phyloP scores from a whole-genome alignment of 345 rosid species.

The Hibiscus tridactylites region DNA sequence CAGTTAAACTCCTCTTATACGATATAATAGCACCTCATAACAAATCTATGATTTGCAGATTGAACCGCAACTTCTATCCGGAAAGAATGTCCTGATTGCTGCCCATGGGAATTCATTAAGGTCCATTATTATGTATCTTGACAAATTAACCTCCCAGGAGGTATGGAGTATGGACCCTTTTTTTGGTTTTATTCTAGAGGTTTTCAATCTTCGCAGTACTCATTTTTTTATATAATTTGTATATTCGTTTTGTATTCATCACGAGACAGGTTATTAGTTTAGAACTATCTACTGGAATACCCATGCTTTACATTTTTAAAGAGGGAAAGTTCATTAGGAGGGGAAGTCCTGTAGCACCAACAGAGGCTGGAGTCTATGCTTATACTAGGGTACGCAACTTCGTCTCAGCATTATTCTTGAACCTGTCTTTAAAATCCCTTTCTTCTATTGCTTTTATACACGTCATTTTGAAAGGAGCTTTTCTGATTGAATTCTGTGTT shows the following conservation, averaged over 20 bases:
- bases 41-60: slow-evolving; percentile 39
- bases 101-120: slow-evolving; percentile 95
- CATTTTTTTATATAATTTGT: not conserved
- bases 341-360: slow-evolving; percentile 84
- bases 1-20: not conserved
- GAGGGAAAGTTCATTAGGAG: slow-evolving; percentile 81
- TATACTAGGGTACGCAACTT: slow-evolving; percentile 61
- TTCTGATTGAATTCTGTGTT: not conserved
- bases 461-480: not conserved
- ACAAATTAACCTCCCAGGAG: slow-evolving; percentile 92
- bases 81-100: slow-evolving; percentile 86
- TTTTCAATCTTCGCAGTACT: not conserved
- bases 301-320: slow-evolving; percentile 88
- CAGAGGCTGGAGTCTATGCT: slow-evolving; percentile 95
- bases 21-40: not conserved
- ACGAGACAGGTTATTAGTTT: slow-evolving; percentile 59
- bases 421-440: not conserved
- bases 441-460: not conserved
- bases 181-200: not conserved
- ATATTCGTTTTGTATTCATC: not conserved
- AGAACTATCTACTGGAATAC: slow-evolving; percentile 88
- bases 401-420: not conserved
- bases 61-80: slow-evolving; percentile 72
- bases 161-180: slow-evolving; percentile 22
- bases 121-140: slow-evolving; percentile 97